phyloP scores from a whole-genome alignment of 495 filamentous ascomycete species.

The Penicillium cosmopolitanum region DNA sequence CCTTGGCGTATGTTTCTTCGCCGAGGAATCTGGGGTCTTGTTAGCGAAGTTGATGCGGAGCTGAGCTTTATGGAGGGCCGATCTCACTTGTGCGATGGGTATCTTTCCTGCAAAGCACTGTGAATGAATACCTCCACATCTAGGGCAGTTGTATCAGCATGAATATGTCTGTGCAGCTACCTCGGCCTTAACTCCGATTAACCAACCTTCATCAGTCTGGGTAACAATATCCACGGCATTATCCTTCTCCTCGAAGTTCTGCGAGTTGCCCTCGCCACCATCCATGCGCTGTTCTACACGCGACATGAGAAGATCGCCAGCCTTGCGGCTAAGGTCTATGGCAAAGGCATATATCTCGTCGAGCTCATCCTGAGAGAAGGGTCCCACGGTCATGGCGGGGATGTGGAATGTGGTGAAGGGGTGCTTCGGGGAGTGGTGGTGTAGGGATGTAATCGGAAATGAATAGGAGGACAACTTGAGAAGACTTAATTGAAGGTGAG shows the following conservation, averaged over 20 bases:
- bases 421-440: not conserved
- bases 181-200: not conserved
- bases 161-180: conserved; percentile 22
- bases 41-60: conserved; percentile 4
- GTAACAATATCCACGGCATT: conserved; percentile 74
- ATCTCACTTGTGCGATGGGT: conserved; percentile 64
- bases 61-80: not conserved
- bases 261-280: conserved; percentile 21
- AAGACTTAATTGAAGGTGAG: not conserved
- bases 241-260: conserved; percentile 57
- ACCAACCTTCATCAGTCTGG: conserved; percentile 67
- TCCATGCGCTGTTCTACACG: conserved; percentile 48
- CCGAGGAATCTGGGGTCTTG: conserved; percentile 61
- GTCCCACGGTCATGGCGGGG: conserved; percentile 20
- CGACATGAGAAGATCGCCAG: conserved; percentile 61
- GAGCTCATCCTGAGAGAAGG: conserved; percentile 46
- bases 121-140: conserved; percentile 71
- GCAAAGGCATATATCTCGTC: conserved; percentile 69
- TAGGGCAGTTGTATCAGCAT: conserved; percentile 36
- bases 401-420: not conserved
- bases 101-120: conserved; percentile 54
- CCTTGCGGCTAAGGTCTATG: conserved; percentile 63
- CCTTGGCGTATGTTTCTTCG: conserved; percentile 70
- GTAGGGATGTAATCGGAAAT: not conserved
- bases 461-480: not conserved